Conservation (phyloP, 148 eudicot genomes). For the Euryodendron excelsum region DNA sequence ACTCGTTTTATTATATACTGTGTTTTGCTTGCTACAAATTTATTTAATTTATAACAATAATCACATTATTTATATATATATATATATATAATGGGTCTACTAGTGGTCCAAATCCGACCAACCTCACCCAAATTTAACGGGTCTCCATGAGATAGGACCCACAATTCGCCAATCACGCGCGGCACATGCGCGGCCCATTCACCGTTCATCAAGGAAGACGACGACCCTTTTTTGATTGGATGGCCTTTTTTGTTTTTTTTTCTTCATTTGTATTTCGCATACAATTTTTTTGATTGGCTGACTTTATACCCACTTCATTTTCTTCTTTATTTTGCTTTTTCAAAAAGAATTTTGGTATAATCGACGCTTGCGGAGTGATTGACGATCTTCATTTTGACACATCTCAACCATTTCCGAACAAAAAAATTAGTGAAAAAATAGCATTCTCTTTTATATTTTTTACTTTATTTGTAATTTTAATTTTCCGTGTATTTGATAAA, state of each 20-base stretch:
- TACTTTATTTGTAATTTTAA: not conserved
- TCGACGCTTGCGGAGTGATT: conserved; percentile 1
- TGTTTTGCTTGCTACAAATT: too few relatives aligned
- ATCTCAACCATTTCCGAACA: not conserved
- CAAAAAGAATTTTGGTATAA: too few relatives aligned
- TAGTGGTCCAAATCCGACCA: not conserved
- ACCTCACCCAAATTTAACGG: not conserved
- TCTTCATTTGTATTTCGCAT: not conserved
- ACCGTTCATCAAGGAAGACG: conserved; percentile 4
- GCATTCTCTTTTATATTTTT: not conserved
- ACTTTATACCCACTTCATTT: not conserved
- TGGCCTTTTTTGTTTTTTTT: not conserved
- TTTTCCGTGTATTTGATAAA: too few relatives aligned
- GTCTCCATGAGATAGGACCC: not conserved
- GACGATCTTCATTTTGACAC: not conserved
- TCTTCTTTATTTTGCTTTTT: too few relatives aligned
- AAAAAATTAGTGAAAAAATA: too few relatives aligned
- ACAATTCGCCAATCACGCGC: not conserved
- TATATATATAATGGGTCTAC: not conserved
- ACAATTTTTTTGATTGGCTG: not conserved
- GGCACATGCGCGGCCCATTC: not conserved
- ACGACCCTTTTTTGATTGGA: not conserved
- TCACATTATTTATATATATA: too few relatives aligned
- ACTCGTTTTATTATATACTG: too few relatives aligned
- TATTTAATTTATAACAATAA: too few relatives aligned